Base-by-base conservation (phyloP, 2,329 filamentous ascomycete species). In the Tolypocladium guangdongense region DNA sequence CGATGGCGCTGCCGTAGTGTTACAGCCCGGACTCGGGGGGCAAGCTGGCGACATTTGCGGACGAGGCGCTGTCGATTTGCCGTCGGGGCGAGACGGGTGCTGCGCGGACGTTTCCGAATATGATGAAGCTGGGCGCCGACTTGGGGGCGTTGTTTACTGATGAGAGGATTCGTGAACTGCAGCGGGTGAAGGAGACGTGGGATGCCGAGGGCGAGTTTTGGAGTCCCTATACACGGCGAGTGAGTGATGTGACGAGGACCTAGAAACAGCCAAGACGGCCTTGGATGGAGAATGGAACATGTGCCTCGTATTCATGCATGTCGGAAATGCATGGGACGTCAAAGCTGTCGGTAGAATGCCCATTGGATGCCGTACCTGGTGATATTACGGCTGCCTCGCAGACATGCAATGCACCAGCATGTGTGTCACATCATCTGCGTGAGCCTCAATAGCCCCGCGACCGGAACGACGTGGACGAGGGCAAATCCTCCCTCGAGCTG, bases 121-220 rank as follows among this genome's bases (percentile, higher is more conserved):
- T 60, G 6, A 54, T 63, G 56, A 54, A 55, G 6, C 56, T 59
- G n/a, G 60, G 55, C 0, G 55, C 56, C 2, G 53, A 57, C 11
- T 22, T 61, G 24, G 32, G 52, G 0, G 62, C 67, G 6, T 50
- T 65, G 49, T 59, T 60, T 36, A 48, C 51, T 7, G 32, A 50
- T 1, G 55, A 58, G 1, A 59, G 48, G 33, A 35, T 64, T 32
- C 53, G 45, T 7, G 53, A 58, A 43, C 20, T 64, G 24, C 57
- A 14, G 35, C 51, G 37, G n/a, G 45, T 61, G 7, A 64, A 65
- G 52, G 36, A 20, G 45, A 38, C 27, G 7, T 66, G 64, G 63
- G 63, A 66, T 52, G 18, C 47, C 5, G 56, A 61, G 1, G 54
- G 56, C 0, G 14, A 66, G 0, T 66, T 66, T 50, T 66, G 64